Conservation (phyloP, 208 protist genomes). For the Leishmania major region DNA sequence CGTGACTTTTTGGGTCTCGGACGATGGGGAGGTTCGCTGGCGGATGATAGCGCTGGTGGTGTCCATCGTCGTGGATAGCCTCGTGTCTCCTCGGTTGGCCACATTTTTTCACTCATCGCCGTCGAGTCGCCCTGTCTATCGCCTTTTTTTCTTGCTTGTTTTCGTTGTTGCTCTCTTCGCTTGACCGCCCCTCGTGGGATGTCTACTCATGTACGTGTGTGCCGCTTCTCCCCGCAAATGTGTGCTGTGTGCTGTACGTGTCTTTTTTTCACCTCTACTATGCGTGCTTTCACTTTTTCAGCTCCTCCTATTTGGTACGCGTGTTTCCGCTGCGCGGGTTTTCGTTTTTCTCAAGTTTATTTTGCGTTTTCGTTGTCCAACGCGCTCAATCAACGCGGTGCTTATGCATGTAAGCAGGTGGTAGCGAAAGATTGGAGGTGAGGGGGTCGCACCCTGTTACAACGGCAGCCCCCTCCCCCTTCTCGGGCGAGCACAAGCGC, state of each 20-base stretch:
- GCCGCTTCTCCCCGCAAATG: background rate
- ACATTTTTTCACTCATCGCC: background rate
- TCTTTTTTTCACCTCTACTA: background rate
- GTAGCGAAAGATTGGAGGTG: background rate
- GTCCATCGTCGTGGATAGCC: background rate
- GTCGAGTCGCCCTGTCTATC: background rate
- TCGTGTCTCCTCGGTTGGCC: background rate
- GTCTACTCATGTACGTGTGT: background rate
- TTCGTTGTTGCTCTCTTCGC: background rate
- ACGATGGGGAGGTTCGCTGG: background rate
- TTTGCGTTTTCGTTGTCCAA: background rate
- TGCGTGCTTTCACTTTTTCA: background rate
- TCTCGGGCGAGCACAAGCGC: background rate
- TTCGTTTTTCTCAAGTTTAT: too few species aligned
- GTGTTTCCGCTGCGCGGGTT: background rate
- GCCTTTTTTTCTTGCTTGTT: background rate
- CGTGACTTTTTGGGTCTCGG: background rate
- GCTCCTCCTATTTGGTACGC: background rate
- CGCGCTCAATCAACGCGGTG: background rate
- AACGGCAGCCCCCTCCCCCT: background rate
- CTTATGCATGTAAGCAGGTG: background rate
- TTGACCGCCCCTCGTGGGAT: background rate
- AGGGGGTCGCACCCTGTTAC: background rate
- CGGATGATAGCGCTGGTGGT: background rate
- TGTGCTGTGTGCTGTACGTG: background rate